Base-by-base conservation (phyloP, 257 asterid genomes). In the Thymus mandschuricus region DNA sequence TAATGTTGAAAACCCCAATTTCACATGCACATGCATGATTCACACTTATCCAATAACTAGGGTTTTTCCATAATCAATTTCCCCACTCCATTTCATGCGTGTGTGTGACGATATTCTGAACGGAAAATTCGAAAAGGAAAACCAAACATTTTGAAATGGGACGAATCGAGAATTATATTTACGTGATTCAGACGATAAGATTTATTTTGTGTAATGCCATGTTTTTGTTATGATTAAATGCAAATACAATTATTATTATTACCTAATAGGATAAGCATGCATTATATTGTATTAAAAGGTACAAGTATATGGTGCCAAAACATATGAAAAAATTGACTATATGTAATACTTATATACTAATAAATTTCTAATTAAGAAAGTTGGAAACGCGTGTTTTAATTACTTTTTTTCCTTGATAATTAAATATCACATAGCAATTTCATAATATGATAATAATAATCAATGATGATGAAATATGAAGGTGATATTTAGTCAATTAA, bases 1-100 rank as follows among this genome's bases (percentile, higher is more conserved):
- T 77, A 66, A 51, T 58, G 74, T 77, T 77, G 78, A 77, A 77
- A 76, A 41, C 34, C 70, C 54, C 62, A 21, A 51, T 58, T 64
- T 34, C 40, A 59, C 74, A 58, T 57, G 54, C 66, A 63, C 50
- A 75, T 75, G 72, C 84, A 70, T 69, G 72, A 15, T 59, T 76
- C 76, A 72, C 38, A 72, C 65, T 68, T 57, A 64, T 69, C 62
- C 49, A 51, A 12, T 11, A 5, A 59, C 9, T 21, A 21, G 11
- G 33, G 29, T 28, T 10, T 33, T 59, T 59, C 33, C 15, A 31
- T 31, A 5, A 58, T 31, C 30, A 2, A 9, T 33, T 38, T 4
- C 7, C 41, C 41, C 8, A 4, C 41, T 4, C 3, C 4, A 38
- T 4, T 38, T 38, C 3, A 38, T 38, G 41, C 6, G 41, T 38